Conservation (phyloP, 148 eudicot genomes). For the Chenopodium album region DNA sequence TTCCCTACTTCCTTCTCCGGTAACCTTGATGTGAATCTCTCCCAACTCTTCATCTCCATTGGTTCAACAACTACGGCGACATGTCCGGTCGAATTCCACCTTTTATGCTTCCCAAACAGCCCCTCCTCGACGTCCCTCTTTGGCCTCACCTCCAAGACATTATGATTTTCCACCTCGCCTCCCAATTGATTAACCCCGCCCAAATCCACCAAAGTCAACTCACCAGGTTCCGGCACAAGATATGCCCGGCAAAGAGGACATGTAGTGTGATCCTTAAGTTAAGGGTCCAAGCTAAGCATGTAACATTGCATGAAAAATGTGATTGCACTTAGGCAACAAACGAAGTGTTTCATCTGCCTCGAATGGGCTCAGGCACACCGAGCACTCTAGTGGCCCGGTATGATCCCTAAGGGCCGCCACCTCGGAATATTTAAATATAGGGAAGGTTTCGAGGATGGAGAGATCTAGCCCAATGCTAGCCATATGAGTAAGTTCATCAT, state of each 20-base stretch:
- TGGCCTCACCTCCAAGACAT: slow-evolving; percentile 11
- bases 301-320: slow-evolving; percentile 26
- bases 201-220: background rate
- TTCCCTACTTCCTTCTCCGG: too few species aligned
- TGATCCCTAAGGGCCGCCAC: slow-evolving; percentile 16
- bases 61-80: too few species aligned
- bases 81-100: slow-evolving; percentile 58
- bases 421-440: slow-evolving; percentile 23
- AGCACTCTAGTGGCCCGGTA: slow-evolving; percentile 27
- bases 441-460: slow-evolving; percentile 24
- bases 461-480: slow-evolving; percentile 32
- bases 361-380: slow-evolving; percentile 37
- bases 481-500: background rate
- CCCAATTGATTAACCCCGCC: background rate
- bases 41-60: too few species aligned
- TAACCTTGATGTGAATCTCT: too few species aligned
- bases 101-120: slow-evolving; percentile 26
- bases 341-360: slow-evolving; percentile 31
- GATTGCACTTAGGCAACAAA: slow-evolving; percentile 40
- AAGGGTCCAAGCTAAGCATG: slow-evolving; percentile 12
- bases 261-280: slow-evolving; percentile 31
- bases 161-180: slow-evolving; percentile 4
- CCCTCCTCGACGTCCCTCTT: slow-evolving; percentile 21
- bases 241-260: slow-evolving; percentile 19
- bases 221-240: slow-evolving; percentile 10